Conservation (phyloP, 768 basidiomycete genomes). For the Rhodocollybia butyracea region DNA sequence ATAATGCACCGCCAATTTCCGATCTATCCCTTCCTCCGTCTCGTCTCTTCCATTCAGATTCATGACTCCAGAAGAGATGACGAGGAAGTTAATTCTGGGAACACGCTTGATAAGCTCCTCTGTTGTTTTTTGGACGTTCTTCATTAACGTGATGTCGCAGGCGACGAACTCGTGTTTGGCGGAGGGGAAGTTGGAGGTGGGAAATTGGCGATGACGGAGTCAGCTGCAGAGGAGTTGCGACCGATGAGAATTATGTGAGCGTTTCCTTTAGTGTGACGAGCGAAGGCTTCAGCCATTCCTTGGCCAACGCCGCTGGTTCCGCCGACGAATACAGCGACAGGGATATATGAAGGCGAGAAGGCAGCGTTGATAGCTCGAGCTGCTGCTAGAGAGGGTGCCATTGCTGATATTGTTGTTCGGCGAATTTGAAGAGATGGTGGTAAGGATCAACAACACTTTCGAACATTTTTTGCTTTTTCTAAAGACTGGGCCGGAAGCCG, state of each 20-base stretch:
- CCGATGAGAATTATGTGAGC: constrained; percentile 33
- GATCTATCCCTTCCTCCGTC: constrained; percentile 36
- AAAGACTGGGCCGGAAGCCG: too few species aligned
- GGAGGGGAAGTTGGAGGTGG: constrained; percentile 17
- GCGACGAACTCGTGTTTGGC: constrained; percentile 27
- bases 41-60: constrained; percentile 27
- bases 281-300: constrained; percentile 30
- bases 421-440: too few species aligned
- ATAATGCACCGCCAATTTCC: constrained; percentile 33
- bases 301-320: constrained; percentile 21
- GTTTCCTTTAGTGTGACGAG: constrained; percentile 29
- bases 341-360: constrained; percentile 5
- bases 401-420: constrained; percentile 2
- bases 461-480: too few species aligned
- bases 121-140: constrained; percentile 24
- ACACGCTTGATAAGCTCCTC: constrained; percentile 18
- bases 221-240: constrained; percentile 27
- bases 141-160: constrained; percentile 29
- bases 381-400: constrained; percentile 11
- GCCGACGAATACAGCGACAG: constrained; percentile 14
- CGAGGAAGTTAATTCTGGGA: constrained; percentile 33
- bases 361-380: constrained; percentile 16
- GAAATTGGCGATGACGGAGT: constrained; percentile 24
- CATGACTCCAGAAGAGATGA: constrained; percentile 30
- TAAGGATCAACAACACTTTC: too few species aligned